These are phyloP conservation scores for Corymbia calophylla DNA, from an alignment of 441 rosid genomes.

Conservation along the genomic window DNA sequence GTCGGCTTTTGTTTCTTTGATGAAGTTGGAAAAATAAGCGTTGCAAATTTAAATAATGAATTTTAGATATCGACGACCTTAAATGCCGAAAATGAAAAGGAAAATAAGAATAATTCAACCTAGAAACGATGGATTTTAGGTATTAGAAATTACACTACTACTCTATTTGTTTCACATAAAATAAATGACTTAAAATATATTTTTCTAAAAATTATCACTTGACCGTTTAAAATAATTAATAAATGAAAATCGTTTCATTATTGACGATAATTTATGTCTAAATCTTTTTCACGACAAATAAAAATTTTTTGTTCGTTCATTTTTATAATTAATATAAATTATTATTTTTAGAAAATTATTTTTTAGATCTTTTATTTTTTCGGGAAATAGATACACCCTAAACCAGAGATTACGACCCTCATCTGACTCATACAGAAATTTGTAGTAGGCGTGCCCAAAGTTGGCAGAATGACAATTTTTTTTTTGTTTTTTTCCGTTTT, in stretches of 20 bases:
- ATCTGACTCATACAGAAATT: neutral
- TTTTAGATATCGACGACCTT: neutral
- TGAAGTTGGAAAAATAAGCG: neutral
- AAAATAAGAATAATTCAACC: fast-evolving
- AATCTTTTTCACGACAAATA: too few relatives aligned
- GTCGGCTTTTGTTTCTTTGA: neutral
- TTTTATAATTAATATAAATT: too few relatives aligned
- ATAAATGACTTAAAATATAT: fast-evolving
- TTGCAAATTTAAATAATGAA: neutral
- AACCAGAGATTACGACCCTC: neutral
- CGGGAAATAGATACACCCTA: too few relatives aligned
- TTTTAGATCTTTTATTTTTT: too few relatives aligned
- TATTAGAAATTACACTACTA: neutral
- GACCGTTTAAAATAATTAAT: neutral
- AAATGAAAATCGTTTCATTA: too few relatives aligned
- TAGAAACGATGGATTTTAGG: neutral
- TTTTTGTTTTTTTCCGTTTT: neutral
- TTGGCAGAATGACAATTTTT: neutral
- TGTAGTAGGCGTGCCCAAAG: neutral
- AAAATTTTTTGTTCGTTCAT: too few relatives aligned
- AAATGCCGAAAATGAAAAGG: neutral
- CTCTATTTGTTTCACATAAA: fast-evolving
- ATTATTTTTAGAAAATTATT: too few relatives aligned
- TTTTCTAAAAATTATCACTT: neutral
- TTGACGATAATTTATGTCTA: fast-evolving